Evolutionary conservation across 2,329 filamentous ascomycete species (phyloP).

Genomic region (Dothideomycetes sp.): DNA sequence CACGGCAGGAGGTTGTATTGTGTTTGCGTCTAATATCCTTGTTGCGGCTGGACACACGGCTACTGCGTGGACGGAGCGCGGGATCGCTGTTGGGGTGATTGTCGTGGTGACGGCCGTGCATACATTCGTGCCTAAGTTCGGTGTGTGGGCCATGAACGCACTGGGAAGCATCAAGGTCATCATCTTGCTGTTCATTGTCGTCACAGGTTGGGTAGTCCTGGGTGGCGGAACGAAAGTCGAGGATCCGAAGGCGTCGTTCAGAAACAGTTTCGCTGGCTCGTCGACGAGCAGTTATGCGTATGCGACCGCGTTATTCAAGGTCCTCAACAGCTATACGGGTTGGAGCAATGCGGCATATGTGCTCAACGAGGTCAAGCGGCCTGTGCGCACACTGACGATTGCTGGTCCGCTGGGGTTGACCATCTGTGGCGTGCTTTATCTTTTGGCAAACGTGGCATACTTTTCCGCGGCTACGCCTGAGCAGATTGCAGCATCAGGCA

Average conservation of each 20-base stretch:
- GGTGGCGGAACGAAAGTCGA: slow-evolving; percentile 13
- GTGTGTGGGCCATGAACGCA: slow-evolving; percentile 39
- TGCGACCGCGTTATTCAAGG: slow-evolving; percentile 55
- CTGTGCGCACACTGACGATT: slow-evolving; percentile 53
- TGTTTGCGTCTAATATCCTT: slow-evolving; percentile 8
- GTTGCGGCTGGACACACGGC: slow-evolving; percentile 6
- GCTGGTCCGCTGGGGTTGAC: slow-evolving; percentile 49
- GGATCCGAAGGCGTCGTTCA: neutral
- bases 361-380: slow-evolving; percentile 59
- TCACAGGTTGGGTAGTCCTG: slow-evolving; percentile 26
- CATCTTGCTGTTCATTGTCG: slow-evolving; percentile 51
- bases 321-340: slow-evolving; percentile 59
- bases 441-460: slow-evolving; percentile 55
- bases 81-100: slow-evolving; percentile 38
- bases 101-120: slow-evolving; percentile 27
- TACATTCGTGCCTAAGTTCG: slow-evolving; percentile 24
- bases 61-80: slow-evolving; percentile 13
- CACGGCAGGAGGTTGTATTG: slow-evolving; percentile 25
- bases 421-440: slow-evolving; percentile 52
- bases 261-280: neutral
- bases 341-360: slow-evolving; percentile 59
- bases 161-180: slow-evolving; percentile 56
- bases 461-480: slow-evolving; percentile 56
- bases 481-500: slow-evolving; percentile 58
- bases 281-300: slow-evolving; percentile 55